Base-by-base conservation (phyloP, 345 rosid genomes). In the Arabidopsis suecica region DNA sequence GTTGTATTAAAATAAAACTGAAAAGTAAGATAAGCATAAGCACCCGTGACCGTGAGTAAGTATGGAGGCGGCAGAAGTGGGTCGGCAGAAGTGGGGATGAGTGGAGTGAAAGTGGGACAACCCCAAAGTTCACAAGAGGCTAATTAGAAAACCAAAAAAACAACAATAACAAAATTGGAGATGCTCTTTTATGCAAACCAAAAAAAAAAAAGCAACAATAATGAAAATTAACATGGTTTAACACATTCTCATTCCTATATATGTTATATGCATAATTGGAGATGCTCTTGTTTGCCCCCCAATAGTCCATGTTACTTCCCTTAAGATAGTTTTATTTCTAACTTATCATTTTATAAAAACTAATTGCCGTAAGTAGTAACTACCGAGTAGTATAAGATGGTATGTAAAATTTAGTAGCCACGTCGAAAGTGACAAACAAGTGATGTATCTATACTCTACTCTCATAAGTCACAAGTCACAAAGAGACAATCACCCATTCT, bases 11-110 rank as follows among this genome's bases (percentile, higher is more conserved):
- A 45, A 42, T 42, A 74, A 74, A 75, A 60, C 36, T 60, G 53
- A 50, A 69, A 53, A 55, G 50, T 18, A 63, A 51, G 70, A 57
- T 54, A 59, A 62, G 62, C 16, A 36, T 3, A 37, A 68, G 36
- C 62, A 65, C 77, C 77, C 77, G 81, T 77, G 80, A 77, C 25
- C 36, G 18, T 53, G 34, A 44, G 69, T 30, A 42, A 61, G 79
- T 32, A 61, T 53, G 74, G 64, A 61, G 61, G 79, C 67, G 79
- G 67, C 69, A 61, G 70, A 44, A 77, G 76, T 77, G 76, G 81
- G 73, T 77, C 81, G 81, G 81, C 62, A 22, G 48, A 71, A 78
- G 73, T 71, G 77, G 73, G 41, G 20, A 47, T 40, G 34, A 44
- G 62, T 77, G 71, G 76, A 56, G 61, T 69, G 8, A 9, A 8